phyloP scores from a whole-genome alignment of 768 basidiomycete genomes.

The Suillus clintonianus region DNA sequence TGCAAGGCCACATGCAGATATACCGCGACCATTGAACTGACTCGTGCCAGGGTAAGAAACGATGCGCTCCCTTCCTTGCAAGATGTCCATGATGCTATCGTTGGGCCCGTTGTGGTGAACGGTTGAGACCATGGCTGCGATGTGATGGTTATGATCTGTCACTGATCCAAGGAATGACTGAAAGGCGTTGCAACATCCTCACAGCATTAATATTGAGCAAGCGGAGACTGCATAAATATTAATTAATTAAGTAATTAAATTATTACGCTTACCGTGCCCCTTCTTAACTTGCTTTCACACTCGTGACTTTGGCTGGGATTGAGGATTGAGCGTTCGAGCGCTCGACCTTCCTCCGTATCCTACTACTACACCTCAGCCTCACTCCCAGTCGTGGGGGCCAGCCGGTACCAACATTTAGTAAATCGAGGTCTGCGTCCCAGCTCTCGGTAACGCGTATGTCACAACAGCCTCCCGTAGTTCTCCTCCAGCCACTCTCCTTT shows the following conservation, averaged over 20 bases:
- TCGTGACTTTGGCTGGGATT: too few relatives aligned
- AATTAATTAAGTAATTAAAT: neutral
- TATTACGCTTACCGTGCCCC: too few relatives aligned
- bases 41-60: slow-evolving; percentile 54
- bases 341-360: too few relatives aligned
- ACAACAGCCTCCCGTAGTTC: too few relatives aligned
- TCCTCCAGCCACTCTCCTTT: too few relatives aligned
- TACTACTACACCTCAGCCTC: too few relatives aligned
- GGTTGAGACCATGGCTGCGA: slow-evolving; percentile 43
- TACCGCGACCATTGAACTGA: slow-evolving; percentile 50
- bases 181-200: neutral
- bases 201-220: too few relatives aligned
- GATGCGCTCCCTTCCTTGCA: slow-evolving; percentile 36
- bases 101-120: slow-evolving; percentile 51
- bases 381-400: neutral
- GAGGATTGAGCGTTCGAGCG: too few relatives aligned
- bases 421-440: too few relatives aligned
- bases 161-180: neutral
- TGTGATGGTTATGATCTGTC: neutral
- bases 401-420: too few relatives aligned
- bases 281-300: too few relatives aligned
- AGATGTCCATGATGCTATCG: slow-evolving; percentile 25
- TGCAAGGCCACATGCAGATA: slow-evolving; percentile 67
- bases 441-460: too few relatives aligned
- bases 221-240: neutral